A percentile compares a stretch with the other conserved stretches of the same genome.
Conservation (phyloP, 306 rosid genomes). For the Lupinus albus region DNA sequence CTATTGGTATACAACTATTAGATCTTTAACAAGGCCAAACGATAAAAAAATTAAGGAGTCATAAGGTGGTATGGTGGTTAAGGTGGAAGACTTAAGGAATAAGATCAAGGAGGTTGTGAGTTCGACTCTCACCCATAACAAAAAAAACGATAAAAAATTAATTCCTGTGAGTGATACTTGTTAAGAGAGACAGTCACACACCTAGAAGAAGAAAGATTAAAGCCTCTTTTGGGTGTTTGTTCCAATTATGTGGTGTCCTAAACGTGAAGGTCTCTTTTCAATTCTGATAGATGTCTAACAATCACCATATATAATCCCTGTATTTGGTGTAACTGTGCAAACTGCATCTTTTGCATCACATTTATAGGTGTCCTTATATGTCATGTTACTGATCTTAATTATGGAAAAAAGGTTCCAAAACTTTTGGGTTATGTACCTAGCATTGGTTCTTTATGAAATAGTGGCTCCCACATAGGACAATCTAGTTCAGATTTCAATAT, state of each 20-base stretch:
- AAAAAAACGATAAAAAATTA: too few relatives aligned
- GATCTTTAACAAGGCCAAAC: too few relatives aligned
- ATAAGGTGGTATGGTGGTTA: too few relatives aligned
- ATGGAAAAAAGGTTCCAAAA: slow-evolving; percentile 13
- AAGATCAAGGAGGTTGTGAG: too few relatives aligned
- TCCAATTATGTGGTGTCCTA: slow-evolving; percentile 26
- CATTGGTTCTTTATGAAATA: slow-evolving; percentile 33
- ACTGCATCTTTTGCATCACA: slow-evolving; percentile 34
- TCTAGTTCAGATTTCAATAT: slow-evolving; percentile 22
- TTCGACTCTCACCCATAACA: too few relatives aligned
- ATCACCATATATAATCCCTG: slow-evolving; percentile 4
- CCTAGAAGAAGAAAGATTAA: slow-evolving; percentile 28
- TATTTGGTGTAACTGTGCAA: slow-evolving; percentile 29
- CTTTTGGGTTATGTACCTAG: slow-evolving; percentile 23
- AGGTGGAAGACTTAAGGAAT: too few relatives aligned
- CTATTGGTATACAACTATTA: too few relatives aligned
- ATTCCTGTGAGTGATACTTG: too few relatives aligned
- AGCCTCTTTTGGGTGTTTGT: slow-evolving; percentile 16
- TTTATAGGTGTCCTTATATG: not conserved
- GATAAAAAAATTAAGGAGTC: too few relatives aligned
- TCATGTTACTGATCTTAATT: not conserved
- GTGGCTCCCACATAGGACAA: slow-evolving; percentile 4
- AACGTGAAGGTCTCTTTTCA: slow-evolving; percentile 39
- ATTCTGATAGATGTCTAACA: slow-evolving; percentile 27
- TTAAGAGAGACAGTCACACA: too few relatives aligned